phyloP scores from a whole-genome alignment of 2,329 filamentous ascomycete species.

The Fusarium sp. region DNA sequence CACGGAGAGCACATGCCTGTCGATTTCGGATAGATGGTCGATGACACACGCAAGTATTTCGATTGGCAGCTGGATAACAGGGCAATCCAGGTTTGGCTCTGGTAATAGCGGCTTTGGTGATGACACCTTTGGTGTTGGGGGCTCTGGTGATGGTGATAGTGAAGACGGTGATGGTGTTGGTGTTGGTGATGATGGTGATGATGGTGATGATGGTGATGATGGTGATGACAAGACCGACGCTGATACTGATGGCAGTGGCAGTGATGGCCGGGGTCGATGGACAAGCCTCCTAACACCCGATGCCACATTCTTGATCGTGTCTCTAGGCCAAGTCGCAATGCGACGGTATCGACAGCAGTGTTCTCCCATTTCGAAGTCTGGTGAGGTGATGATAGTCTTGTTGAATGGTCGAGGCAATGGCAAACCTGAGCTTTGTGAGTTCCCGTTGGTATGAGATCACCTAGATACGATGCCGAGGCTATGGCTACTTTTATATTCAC shows the following conservation, averaged over 20 bases:
- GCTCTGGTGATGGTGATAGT: too few species aligned
- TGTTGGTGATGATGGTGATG: background rate
- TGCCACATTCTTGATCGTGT: background rate
- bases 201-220: background rate
- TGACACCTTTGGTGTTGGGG: background rate
- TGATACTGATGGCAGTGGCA: too few species aligned
- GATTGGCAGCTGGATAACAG: background rate
- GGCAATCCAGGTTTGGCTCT: background rate
- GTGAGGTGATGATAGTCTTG: background rate
- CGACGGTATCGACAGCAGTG: background rate
- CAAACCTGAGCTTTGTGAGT: background rate
- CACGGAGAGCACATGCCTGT: background rate
- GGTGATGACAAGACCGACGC: too few species aligned
- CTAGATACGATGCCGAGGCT: background rate
- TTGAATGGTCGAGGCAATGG: background rate
- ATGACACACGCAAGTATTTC: background rate
- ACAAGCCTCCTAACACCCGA: background rate
- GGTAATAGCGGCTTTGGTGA: background rate
- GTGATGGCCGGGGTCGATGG: background rate
- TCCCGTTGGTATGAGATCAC: background rate
- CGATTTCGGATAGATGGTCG: background rate
- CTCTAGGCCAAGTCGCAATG: background rate
- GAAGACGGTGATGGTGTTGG: background rate
- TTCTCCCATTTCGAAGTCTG: background rate
- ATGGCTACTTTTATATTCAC: background rate